phyloP scores from a whole-genome alignment of 163 green algal species.

The Picocystis sp. region DNA sequence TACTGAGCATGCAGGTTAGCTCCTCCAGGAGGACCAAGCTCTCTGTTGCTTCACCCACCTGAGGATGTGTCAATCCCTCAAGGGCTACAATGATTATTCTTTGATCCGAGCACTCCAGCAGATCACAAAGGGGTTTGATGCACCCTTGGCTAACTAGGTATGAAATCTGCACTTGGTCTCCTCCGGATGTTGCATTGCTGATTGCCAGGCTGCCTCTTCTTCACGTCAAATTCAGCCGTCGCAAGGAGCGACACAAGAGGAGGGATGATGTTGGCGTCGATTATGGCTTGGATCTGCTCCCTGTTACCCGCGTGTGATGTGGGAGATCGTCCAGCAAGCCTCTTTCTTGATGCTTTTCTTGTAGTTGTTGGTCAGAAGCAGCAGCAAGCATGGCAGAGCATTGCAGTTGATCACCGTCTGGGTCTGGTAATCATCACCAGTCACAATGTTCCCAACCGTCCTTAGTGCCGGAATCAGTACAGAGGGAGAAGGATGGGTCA shows the following conservation, averaged over 20 bases:
- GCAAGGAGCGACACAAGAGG: conserved; percentile 76
- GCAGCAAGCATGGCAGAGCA: conserved; percentile 74
- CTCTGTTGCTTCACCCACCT: conserved; percentile 43
- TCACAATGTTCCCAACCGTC: conserved; percentile 99
- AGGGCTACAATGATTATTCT: conserved; percentile 92
- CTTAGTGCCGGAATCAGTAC: conserved; percentile 93
- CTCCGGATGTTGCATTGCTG: conserved; percentile 90
- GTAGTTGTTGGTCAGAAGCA: conserved; percentile 73
- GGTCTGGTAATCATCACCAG: conserved; percentile 93
- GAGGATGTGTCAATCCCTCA: conserved; percentile 98
- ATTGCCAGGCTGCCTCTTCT: conserved; percentile 96
- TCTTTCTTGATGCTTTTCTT: conserved; percentile 99
- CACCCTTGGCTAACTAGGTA: conserved; percentile 59
- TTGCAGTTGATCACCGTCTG: conserved; percentile 93
- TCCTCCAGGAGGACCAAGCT: conserved; percentile 15
- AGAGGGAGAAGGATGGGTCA: conserved; percentile 61
- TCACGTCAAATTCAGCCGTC: conserved; percentile 76
- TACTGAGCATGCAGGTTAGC: conserved; percentile 72
- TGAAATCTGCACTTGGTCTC: conserved; percentile 75
- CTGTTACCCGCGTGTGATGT: conserved; percentile 96
- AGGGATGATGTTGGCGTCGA: conserved; percentile 75
- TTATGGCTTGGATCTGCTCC: conserved; percentile 51
- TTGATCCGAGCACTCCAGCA: conserved; percentile 71
- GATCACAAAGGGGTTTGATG: conserved; percentile 91
- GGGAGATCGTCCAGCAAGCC: conserved; percentile 98